Evolutionary conservation across 164 flowering plant species (phyloP), one percentile per base, ranked within the genome.

Genomic region (Kingdonia uniflora): DNA sequence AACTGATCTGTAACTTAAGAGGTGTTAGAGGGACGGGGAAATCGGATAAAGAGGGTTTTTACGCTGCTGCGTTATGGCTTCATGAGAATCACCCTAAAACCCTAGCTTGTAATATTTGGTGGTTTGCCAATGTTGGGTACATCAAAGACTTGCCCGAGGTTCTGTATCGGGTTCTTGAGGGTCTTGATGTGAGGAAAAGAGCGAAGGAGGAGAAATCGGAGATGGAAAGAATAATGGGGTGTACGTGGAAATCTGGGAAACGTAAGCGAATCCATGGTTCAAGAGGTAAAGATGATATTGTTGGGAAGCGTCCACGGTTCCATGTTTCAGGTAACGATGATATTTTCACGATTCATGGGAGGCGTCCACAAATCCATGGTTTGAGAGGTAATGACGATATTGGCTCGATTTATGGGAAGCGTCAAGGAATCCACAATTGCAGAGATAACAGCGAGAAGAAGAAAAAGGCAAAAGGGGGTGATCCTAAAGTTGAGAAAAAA

Each of bases 21-120:
- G 85, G 80, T 0, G 84, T 80, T 5, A 54, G 85, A 14, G 83
- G 85, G 29, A 76, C 79, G 0, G 83, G 73, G 0, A 76, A 76
- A 42, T 68, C 74, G 0, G 78, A 71, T 53, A 71, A 64, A 26
- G 74, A 72, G 21, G 67, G 69, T 0, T 73, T 71, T 63, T 69
- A 76, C 49, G 53, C 70, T 14, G 71, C 71, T 7, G 71, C 70
- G 4, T 38, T 73, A 1, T 76, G 80, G 80, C 68, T 73, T 20
- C 70, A 68, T 58, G n/a, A 62, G n/a, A 47, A 64, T 52, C 75
- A 73, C 50, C 75, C 80, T 3, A 70, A 68, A 62, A 71, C 75
- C 48, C 57, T 76, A 1, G 66, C 74, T 8, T 33, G 52, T 21
- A 71, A 73, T 49, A 43, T 65, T 6, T 59, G 44, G 23, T 16